Evolutionary conservation across 108 stramenopile genomes (phyloP).

Genomic region (Pseudonitzschia multistriata): DNA sequence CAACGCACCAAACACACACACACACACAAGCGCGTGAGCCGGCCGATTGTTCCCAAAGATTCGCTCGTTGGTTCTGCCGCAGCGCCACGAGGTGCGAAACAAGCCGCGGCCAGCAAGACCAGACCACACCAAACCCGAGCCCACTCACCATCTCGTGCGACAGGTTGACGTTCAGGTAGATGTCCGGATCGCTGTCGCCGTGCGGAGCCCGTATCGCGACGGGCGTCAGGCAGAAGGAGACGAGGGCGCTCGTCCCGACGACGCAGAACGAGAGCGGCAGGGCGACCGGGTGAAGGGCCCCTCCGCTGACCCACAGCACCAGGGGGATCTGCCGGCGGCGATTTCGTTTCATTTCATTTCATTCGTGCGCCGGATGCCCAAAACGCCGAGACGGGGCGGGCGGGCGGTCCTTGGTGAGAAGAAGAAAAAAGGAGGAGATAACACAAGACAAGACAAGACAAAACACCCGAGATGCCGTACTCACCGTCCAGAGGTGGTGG

Average conservation of each 20-base stretch:
- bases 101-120: background rate
- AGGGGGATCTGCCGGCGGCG: conserved; percentile 46
- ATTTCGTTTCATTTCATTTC: background rate
- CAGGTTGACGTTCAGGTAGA: conserved; percentile 51
- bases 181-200: conserved; percentile 27
- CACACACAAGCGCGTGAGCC: too few relatives aligned
- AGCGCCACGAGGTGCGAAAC: background rate
- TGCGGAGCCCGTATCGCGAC: conserved; percentile 27
- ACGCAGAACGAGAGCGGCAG: conserved; percentile 52
- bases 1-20: too few relatives aligned
- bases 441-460: background rate
- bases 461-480: background rate
- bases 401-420: background rate
- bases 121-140: too few relatives aligned
- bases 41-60: too few relatives aligned
- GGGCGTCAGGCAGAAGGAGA: conserved; percentile 68
- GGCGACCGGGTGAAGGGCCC: conserved; percentile 28
- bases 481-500: conserved; percentile 79
- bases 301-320: conserved; percentile 46
- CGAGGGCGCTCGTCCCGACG: conserved; percentile 49
- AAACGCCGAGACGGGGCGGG: too few relatives aligned
- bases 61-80: background rate
- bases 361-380: too few relatives aligned
- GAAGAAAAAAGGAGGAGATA: background rate
- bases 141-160: conserved; percentile 19